Evolutionary conservation across 805 yeast species (phyloP).

Genomic region (Spathaspora boniae): DNA sequence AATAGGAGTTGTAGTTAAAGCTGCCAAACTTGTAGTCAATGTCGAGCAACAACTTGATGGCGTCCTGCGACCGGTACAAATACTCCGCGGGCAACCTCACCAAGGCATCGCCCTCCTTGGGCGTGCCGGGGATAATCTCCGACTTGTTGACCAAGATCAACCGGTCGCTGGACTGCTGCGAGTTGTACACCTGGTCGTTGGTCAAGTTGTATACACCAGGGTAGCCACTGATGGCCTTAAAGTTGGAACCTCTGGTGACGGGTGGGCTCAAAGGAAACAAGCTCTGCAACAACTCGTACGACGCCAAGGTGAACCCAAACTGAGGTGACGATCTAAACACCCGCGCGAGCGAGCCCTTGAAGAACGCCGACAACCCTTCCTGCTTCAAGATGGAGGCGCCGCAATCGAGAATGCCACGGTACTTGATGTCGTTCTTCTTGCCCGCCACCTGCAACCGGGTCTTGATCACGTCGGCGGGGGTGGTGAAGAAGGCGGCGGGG

Average conservation of each 20-base stretch:
- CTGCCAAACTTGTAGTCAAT: slow-evolving; percentile 58
- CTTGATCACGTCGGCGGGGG: slow-evolving; percentile 96
- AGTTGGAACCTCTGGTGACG: slow-evolving; percentile 39
- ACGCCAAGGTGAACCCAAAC: slow-evolving; percentile 96
- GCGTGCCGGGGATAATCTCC: slow-evolving; percentile 8
- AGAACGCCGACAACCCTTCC: slow-evolving; percentile 83
- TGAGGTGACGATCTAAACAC: slow-evolving; percentile 95
- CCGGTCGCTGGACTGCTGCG: slow-evolving; percentile 32
- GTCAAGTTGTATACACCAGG: slow-evolving; percentile 45
- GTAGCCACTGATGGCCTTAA: slow-evolving; percentile 42
- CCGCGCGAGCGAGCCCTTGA: slow-evolving; percentile 96
- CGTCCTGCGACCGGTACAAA: slow-evolving; percentile 57
- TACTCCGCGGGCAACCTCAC: slow-evolving; percentile 41
- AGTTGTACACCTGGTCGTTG: slow-evolving; percentile 42
- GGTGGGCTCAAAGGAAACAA: slow-evolving; percentile 66
- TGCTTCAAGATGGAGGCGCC: slow-evolving; percentile 68
- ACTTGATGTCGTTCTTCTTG: slow-evolving; percentile 70
- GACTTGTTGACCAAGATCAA: slow-evolving; percentile 31
- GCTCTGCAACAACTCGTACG: slow-evolving; percentile 85
- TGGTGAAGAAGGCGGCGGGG: slow-evolving; percentile 95
- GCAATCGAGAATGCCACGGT: slow-evolving; percentile 76
- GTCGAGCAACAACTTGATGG: slow-evolving; percentile 59
- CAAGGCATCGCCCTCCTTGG: slow-evolving; percentile 35
- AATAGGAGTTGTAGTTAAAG: slow-evolving; percentile 50
- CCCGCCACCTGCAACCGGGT: slow-evolving; percentile 89